These are phyloP conservation scores for Collybia nuda DNA, from an alignment of 768 basidiomycete genomes.

Conservation along the genomic window DNA sequence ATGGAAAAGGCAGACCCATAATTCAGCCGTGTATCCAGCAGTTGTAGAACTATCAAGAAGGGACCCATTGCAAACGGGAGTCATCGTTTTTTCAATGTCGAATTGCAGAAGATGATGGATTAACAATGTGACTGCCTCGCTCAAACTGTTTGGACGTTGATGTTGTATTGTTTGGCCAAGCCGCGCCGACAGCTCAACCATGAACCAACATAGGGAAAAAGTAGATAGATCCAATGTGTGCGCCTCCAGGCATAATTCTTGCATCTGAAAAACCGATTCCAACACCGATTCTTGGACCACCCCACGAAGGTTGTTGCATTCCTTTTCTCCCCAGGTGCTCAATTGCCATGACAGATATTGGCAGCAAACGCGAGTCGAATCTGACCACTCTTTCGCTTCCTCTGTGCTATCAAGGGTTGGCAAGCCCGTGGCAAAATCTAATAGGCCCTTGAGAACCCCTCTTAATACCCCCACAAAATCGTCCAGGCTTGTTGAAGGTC, in stretches of 20 bases:
- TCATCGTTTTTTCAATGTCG: slow-evolving; percentile 49
- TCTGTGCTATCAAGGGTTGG: slow-evolving; percentile 30
- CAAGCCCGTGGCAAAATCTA: slow-evolving; percentile 35
- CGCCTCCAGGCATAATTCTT: slow-evolving; percentile 29
- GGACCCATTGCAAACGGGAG: slow-evolving; percentile 32
- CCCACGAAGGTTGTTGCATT: slow-evolving; percentile 24
- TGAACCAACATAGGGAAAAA: slow-evolving; percentile 60
- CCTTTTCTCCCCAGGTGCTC: slow-evolving; percentile 30
- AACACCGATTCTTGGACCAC: slow-evolving; percentile 35
- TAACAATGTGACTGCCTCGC: slow-evolving; percentile 35
- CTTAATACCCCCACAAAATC: slow-evolving; percentile 46
- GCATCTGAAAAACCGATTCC: slow-evolving; percentile 36
- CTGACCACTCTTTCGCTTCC: slow-evolving; percentile 35
- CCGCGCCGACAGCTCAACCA: slow-evolving; percentile 55
- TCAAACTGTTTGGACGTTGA: slow-evolving; percentile 16
- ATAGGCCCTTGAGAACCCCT: slow-evolving; percentile 43
- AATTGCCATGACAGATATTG: slow-evolving; percentile 49
- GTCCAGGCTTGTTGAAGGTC: slow-evolving; percentile 37
- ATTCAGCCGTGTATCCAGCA: slow-evolving; percentile 49
- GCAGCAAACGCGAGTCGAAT: slow-evolving; percentile 36
- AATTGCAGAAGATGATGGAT: slow-evolving; percentile 51
- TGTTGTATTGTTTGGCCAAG: slow-evolving; percentile 18
- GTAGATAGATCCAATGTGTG: slow-evolving; percentile 35
- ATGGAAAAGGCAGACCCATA: slow-evolving; percentile 78
- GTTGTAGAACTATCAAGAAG: slow-evolving; percentile 35